Base-by-base conservation (phyloP, 331 rosid species). In the Malus hybrid region DNA sequence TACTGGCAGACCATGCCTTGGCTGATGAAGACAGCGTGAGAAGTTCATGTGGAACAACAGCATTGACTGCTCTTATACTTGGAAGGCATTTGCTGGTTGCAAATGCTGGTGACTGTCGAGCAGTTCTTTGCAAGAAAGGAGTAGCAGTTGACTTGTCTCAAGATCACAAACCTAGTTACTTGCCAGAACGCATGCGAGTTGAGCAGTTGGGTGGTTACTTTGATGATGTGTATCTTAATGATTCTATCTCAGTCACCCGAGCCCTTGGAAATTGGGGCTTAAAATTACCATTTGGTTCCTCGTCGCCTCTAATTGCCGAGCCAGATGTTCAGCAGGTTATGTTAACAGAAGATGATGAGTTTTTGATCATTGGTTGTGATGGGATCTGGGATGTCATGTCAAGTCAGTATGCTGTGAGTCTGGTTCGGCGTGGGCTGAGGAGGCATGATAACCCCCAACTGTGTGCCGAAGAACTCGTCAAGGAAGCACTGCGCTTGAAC, bases 91-190 rank as follows among this genome's bases (percentile, higher is more conserved):
- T 94, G 76, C 82, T 90, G 32, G 92, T 94, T 72, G 99, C 99
- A 31, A 94, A 92, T 82, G 99, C 90, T 7, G 99, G 99, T 24
- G 99, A 94, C 78, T 94, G 99, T 72, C 89, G 99, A 56, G 99
- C 99, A 12, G 99, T 94, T 42, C 93, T 94, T 76, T 94, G 97
- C 80, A 65, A 87, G 80, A 90, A 88, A 80, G 99, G 99, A 48
- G 7, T 8, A n/a, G 97, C 99, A 63, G 87, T 92, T 69, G 89
- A 86, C 12, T 73, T 94, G 96, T 94, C 99, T 71, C 83, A 85
- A 6, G 99, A 94, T 79, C 99, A 94, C 27, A 88, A 75, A 73
- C 89, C 91, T 6, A 74, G 82, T 73, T 85, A 79, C 80, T 32
- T 81, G 72, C 92, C 91, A 0, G 99, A 94, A 77, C 80, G 83